A percentile compares a stretch with the other conserved stretches of the same genome.
These are phyloP conservation scores for Fonsecaea multimorphosa DNA, from an alignment of 2,329 filamentous ascomycete species.

Conservation along the genomic window DNA sequence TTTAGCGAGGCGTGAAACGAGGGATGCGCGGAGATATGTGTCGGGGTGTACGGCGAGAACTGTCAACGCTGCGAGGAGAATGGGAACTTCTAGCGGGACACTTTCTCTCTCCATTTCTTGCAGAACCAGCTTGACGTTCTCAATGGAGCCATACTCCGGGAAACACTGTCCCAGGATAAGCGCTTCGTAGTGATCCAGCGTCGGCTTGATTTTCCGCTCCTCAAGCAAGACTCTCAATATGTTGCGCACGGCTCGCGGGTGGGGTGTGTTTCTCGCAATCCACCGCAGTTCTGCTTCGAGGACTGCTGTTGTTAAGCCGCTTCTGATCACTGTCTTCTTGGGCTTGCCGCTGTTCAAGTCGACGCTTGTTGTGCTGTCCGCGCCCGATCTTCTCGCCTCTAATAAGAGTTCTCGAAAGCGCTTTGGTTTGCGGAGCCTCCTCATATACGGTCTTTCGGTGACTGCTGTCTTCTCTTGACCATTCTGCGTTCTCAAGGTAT, in stretches of 20 bases:
- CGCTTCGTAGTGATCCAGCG: slow-evolving; percentile 67
- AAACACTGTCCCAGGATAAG: slow-evolving; percentile 75
- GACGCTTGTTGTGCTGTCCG: slow-evolving; percentile 7
- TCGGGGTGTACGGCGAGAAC: slow-evolving; percentile 83
- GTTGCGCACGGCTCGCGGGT: slow-evolving; percentile 24
- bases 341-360: slow-evolving; percentile 7
- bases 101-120: slow-evolving; percentile 70
- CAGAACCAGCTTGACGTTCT: slow-evolving; percentile 67
- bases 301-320: slow-evolving; percentile 19
- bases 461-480: background rate
- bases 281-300: slow-evolving; percentile 35
- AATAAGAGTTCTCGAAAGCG: background rate
- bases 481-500: background rate
- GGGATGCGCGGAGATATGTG: slow-evolving; percentile 73
- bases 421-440: slow-evolving; percentile 4
- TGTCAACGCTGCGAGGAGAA: slow-evolving; percentile 75
- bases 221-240: slow-evolving; percentile 49
- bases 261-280: slow-evolving; percentile 26
- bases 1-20: slow-evolving; percentile 69
- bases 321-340: slow-evolving; percentile 14
- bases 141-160: slow-evolving; percentile 68
- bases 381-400: background rate
- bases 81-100: slow-evolving; percentile 67
- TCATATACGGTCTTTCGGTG: slow-evolving; percentile 2
- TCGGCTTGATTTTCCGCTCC: slow-evolving; percentile 46